Conservation (phyloP, 2,329 filamentous ascomycete genomes). For the Magnaporthales sp. region DNA sequence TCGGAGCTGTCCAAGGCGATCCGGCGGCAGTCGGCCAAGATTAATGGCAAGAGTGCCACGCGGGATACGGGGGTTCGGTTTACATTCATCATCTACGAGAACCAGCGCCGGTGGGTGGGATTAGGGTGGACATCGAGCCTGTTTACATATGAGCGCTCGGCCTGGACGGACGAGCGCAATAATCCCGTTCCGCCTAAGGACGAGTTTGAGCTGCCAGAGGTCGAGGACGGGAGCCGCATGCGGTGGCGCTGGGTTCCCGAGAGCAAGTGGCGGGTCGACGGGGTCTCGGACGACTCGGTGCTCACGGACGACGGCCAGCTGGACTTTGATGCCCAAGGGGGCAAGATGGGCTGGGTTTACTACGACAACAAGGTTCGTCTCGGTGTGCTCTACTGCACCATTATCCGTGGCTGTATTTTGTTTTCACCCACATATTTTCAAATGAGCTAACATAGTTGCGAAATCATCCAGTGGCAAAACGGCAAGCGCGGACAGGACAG, state of each 20-base stretch:
- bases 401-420: background rate
- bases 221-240: constrained; percentile 50
- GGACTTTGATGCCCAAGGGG: constrained; percentile 51
- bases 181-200: constrained; percentile 71
- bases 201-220: constrained; percentile 52
- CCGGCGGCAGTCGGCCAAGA: constrained; percentile 20
- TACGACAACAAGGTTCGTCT: constrained; percentile 84
- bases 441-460: constrained; percentile 3
- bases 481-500: constrained; percentile 78
- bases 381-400: background rate
- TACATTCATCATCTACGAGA: constrained; percentile 94
- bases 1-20: constrained; percentile 39
- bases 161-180: constrained; percentile 95
- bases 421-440: background rate
- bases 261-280: constrained; percentile 81
- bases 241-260: constrained; percentile 72
- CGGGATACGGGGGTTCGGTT: constrained; percentile 79
- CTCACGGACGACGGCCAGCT: constrained; percentile 17
- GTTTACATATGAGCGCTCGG: constrained; percentile 78
- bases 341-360: constrained; percentile 82
- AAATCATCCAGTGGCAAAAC: constrained; percentile 66
- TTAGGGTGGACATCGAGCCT: constrained; percentile 90
- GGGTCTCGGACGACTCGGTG: constrained; percentile 46
- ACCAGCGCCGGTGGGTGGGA: constrained; percentile 90
- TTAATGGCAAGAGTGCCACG: constrained; percentile 14